These are phyloP conservation scores for Nothophytophthora sp. DNA, from an alignment of 352 stramenopile genomes.

Conservation along the genomic window DNA sequence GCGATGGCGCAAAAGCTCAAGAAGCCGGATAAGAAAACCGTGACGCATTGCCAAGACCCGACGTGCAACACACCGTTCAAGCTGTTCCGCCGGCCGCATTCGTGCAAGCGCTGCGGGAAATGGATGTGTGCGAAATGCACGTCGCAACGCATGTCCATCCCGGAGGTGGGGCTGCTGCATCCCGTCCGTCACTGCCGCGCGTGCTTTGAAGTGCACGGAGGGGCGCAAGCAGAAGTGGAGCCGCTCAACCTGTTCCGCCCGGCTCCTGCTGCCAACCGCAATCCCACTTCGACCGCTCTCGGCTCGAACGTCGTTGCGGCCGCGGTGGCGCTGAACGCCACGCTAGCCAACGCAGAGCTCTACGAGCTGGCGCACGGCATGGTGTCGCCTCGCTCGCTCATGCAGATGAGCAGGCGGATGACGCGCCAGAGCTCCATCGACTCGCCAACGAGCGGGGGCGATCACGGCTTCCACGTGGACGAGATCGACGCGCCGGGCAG, in stretches of 20 bases:
- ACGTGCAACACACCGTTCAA: constrained; percentile 78
- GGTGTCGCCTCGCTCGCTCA: constrained; percentile 67
- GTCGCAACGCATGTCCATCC: constrained; percentile 77
- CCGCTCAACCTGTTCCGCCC: constrained; percentile 69
- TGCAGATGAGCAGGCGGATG: constrained; percentile 67
- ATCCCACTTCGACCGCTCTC: constrained; percentile 5
- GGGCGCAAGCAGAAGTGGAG: constrained; percentile 61
- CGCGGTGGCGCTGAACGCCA: constrained; percentile 17
- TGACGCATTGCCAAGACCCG: constrained; percentile 76
- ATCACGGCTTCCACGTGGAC: constrained; percentile 37
- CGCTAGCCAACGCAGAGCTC: constrained; percentile 70
- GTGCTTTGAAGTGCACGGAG: constrained; percentile 77
- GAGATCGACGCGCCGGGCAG: constrained; percentile 43
- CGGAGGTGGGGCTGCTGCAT: constrained; percentile 73
- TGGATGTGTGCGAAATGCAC: constrained; percentile 88
- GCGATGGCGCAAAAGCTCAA: constrained; percentile 67
- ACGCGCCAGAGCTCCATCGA: constrained; percentile 74
- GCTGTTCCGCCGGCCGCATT: constrained; percentile 78
- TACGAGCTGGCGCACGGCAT: constrained; percentile 83
- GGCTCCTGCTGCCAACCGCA: constrained; percentile 2
- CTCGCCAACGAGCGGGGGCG: constrained; percentile 50
- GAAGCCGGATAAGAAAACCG: constrained; percentile 83
- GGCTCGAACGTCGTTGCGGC: constrained; percentile 15
- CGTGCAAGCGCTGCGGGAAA: constrained; percentile 84
- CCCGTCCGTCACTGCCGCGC: constrained; percentile 77